Percentiles rank a stretch among this genome's conserved stretches.
Conservation (phyloP, 371 early-diverging fungal species). For the Mortierella sp. region DNA sequence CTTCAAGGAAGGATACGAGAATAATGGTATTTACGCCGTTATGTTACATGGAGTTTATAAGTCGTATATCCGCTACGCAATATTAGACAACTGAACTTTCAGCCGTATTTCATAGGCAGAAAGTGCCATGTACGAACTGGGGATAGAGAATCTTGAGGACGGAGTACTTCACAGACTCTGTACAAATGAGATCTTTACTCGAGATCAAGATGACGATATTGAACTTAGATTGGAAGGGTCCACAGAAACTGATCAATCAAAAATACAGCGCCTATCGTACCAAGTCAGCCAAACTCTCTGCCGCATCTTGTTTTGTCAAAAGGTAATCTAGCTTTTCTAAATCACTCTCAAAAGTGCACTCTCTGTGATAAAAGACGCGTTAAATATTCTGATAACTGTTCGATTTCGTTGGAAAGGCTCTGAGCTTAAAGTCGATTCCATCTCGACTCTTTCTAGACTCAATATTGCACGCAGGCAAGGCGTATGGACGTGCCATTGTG, state of each 20-base stretch:
- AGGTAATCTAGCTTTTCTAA: constrained; percentile 13
- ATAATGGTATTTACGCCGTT: constrained; percentile 17
- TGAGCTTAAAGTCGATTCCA: constrained; percentile 23
- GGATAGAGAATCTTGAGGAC: constrained; percentile 39
- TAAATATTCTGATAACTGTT: not conserved
- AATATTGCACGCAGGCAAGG: constrained; percentile 22
- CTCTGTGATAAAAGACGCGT: not conserved
- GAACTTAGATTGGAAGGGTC: not conserved
- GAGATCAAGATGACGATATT: not conserved
- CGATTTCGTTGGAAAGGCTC: constrained; percentile 13
- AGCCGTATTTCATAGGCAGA: constrained; percentile 8
- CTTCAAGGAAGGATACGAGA: not conserved
- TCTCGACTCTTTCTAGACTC: constrained; percentile 48
- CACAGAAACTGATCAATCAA: not conserved
- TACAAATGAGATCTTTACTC: constrained; percentile 29
- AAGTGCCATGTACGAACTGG: constrained; percentile 16
- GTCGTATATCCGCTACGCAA: not conserved
- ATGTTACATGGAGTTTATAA: not conserved
- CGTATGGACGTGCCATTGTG: constrained; percentile 40
- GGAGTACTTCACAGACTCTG: constrained; percentile 32
- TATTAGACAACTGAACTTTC: not conserved
- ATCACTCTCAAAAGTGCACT: not conserved
- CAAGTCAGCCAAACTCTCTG: constrained; percentile 22
- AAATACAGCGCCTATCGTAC: constrained; percentile 19
- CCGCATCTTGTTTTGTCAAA: constrained; percentile 23